phyloP scores from a whole-genome alignment of 2,329 filamentous ascomycete species.

The Scopulariopsis brevicaulis region DNA sequence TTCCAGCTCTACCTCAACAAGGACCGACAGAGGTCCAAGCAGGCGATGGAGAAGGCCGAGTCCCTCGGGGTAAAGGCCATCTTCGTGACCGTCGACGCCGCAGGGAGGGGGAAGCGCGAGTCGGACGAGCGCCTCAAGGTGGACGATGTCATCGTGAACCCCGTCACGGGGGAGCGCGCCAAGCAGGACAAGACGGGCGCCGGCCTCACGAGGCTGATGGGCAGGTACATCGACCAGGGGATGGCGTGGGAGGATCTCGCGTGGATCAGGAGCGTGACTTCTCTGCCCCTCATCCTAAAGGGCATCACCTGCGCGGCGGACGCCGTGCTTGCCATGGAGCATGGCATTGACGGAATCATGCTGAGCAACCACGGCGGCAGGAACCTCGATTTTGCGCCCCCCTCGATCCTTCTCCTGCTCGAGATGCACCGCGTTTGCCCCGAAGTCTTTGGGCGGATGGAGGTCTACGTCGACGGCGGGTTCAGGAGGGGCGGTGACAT shows the following conservation, averaged over 20 bases:
- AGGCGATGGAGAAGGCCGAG: constrained; percentile 14
- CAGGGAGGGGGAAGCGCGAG: not conserved
- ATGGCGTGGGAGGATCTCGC: not conserved
- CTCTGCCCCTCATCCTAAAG: not conserved
- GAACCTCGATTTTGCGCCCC: constrained; percentile 25
- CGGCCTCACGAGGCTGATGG: not conserved
- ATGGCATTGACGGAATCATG: constrained; percentile 55
- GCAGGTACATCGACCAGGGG: not conserved
- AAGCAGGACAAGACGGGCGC: not conserved
- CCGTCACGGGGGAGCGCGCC: not conserved
- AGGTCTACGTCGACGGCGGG: constrained; percentile 54
- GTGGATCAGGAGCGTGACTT: not conserved
- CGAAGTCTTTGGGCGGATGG: constrained; percentile 18
- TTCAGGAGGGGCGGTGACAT: constrained; percentile 53
- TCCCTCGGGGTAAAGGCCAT: not conserved
- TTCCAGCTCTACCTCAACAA: constrained; percentile 43
- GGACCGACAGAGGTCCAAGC: constrained; percentile 27
- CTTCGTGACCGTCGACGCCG: not conserved
- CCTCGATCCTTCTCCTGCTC: not conserved
- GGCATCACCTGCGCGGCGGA: constrained; percentile 25
- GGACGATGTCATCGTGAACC: no score
- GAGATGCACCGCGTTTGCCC: not conserved
- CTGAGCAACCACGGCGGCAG: constrained; percentile 62
- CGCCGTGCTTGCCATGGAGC: constrained; percentile 44
- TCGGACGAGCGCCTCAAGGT: no score